phyloP scores from a whole-genome alignment of 345 rosid genomes.

The Ailanthus altissimus region DNA sequence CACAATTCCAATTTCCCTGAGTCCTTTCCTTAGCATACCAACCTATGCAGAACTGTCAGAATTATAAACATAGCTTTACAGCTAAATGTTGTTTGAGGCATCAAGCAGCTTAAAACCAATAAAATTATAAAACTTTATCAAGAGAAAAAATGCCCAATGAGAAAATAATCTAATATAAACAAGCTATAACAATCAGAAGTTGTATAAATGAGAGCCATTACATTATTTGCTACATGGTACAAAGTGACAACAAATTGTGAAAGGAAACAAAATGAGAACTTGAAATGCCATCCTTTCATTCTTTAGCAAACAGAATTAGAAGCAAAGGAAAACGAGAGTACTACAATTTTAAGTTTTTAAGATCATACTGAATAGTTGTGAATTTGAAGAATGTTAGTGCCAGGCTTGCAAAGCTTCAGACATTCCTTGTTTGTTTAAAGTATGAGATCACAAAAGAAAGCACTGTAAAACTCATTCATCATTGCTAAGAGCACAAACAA shows the following conservation, averaged over 20 bases:
- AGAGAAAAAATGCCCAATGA: not conserved
- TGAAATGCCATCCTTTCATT: not conserved
- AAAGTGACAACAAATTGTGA: not conserved
- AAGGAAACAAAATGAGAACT: not conserved
- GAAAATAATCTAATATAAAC: not conserved
- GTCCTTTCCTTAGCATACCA: slow-evolving; percentile 65
- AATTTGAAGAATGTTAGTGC: slow-evolving; percentile 65
- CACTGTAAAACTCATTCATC: slow-evolving; percentile 13
- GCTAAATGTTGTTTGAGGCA: not conserved
- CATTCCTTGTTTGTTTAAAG: slow-evolving; percentile 83
- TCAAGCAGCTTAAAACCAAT: not conserved
- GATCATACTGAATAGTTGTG: slow-evolving; percentile 70
- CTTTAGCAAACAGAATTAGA: not conserved
- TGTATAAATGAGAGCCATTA: not conserved
- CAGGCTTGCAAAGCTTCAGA: slow-evolving; percentile 77
- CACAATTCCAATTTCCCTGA: slow-evolving; percentile 79
- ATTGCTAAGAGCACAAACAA: not conserved
- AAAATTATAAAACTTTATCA: not conserved
- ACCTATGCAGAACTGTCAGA: slow-evolving; percentile 47
- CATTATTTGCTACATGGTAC: not conserved
- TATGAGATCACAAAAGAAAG: slow-evolving; percentile 50
- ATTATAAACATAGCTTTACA: slow-evolving; percentile 10
- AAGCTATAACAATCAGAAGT: not conserved
- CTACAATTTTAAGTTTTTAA: slow-evolving; percentile 1
- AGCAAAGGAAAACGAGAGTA: not conserved